Evolutionary conservation across 2,329 filamentous ascomycete species (phyloP), one percentile per base, ranked within the genome.

Genomic region (Emydomyces testavorans): DNA sequence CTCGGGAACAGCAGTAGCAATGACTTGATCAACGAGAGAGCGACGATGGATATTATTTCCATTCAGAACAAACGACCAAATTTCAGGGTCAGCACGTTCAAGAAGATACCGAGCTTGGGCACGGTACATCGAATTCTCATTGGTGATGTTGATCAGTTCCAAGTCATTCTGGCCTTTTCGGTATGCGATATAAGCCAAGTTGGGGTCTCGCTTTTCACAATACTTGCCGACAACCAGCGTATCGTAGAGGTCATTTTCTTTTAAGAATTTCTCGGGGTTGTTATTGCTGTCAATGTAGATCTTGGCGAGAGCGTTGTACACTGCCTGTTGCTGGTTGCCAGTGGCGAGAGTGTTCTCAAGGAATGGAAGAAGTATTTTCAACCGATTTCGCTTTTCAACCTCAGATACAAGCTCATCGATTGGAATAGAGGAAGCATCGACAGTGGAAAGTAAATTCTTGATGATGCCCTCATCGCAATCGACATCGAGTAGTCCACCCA

Each of bases 201-300:
- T 94, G 53, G 92, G 92, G 60, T 98, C 92, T 28, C 92, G 84
- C 78, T 96, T 96, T 74, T 95, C 90, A 65, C 90, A 98, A 74
- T 98, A 98, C 70, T 94, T 95, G 65, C 92, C 92, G 48, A 98
- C 86, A 20, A 75, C 79, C 34, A 96, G 73, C 2, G 92, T 87
- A 62, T 98, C 92, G 57, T 98, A 98, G 64, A 92, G 80, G 60
- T 95, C 87, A 62, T 98, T 98, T 70, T 95, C 87, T 72, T 92
- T 94, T 45, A 98, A 73, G 73, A 98, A 98, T 63, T 86, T 85
- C 75, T 98, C 92, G 0, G 92, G 92, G 64, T 95, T 88, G 71
- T 95, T 94, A 76, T 98, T 98, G 57, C 81, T 88, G 68, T 98
- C 92, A 50, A 98, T 98, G 71, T 98, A 98, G 58, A 98, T 98